A percentile compares a stretch with the other conserved stretches of the same genome.
These are phyloP conservation scores for Botrytis deweyae DNA, from an alignment of 2,329 filamentous ascomycete species.

Conservation along the genomic window DNA sequence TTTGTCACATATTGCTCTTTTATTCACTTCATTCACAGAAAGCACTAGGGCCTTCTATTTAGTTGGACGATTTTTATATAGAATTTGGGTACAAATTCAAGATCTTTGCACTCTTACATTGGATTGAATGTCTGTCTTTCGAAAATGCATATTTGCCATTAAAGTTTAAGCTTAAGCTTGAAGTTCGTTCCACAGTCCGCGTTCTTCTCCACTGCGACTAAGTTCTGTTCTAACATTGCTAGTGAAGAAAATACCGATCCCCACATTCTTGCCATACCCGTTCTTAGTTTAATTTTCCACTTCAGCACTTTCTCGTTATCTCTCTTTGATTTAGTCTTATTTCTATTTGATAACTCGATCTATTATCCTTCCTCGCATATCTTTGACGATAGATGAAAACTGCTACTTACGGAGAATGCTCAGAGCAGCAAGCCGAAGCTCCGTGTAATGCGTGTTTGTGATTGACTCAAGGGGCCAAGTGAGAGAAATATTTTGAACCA, in stretches of 20 bases:
- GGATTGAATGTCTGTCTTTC: neutral
- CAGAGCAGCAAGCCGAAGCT: neutral
- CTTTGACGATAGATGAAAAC: neutral
- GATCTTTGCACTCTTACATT: neutral
- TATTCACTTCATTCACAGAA: neutral
- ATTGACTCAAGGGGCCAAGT: neutral
- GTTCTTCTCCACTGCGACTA: conserved; percentile 1
- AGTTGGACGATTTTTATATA: neutral
- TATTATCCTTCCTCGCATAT: neutral
- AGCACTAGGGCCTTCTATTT: neutral
- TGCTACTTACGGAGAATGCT: neutral
- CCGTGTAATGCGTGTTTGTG: neutral
- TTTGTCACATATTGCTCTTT: neutral
- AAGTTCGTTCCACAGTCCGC: neutral
- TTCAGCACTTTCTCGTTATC: neutral
- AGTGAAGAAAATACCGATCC: neutral
- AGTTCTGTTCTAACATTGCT: neutral
- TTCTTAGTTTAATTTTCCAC: neutral
- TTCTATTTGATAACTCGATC: neutral
- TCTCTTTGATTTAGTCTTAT: neutral
- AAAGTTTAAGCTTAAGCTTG: neutral
- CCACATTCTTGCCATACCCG: neutral
- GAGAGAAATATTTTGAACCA: neutral
- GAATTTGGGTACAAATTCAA: neutral
- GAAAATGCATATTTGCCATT: neutral